Evolutionary conservation across 148 eudicot genomes (phyloP), one percentile per base, ranked within the genome.

Genomic region (Polygonum aviculare): DNA sequence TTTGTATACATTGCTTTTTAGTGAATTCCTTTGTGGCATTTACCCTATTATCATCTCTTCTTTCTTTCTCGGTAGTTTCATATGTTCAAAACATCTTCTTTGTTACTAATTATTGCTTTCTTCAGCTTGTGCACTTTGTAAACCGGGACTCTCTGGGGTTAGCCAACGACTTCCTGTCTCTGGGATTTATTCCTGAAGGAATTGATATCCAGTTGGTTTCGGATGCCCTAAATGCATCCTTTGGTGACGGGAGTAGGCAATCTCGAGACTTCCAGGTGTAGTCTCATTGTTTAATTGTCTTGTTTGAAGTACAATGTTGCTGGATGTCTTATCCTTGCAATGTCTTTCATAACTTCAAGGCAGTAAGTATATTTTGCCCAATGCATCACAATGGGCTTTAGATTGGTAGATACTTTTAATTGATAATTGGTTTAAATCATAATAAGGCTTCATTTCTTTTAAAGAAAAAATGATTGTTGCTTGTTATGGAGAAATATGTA

Each of bases 121-220:
- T 87, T 79, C 94, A 95, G 98, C 92, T 95, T 79, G 98, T 95
- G 87, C 98, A 95, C 90, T 95, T 95, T 78, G 98, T 95, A 45
- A 95, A 95, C 77, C 98, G 97, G 74, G 98, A 95, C 78, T 93
- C 98, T 76, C 75, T 89, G 83, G 91, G 98, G 62, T 86, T 95
- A 81, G 98, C 98, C 75, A 92, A 92, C 84, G 98, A 95, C 77
- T 95, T 90, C 79, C 88, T 90, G 45, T 92, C 98, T 74, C 81
- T 95, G 81, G 98, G 98, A 79, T 95, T 95, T 85, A 69, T 95
- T 67, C 94, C 96, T 18, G 98, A 95, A 85, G 97, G 93, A 74
- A 85, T 88, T 71, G 90, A 92, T 75, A 79, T 88, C 75, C 85
- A 83, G 74, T 81, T 85, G 78, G 96, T 95, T 55, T 88, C 98